Base-by-base conservation (phyloP, 768 basidiomycete genomes). In the Boletus tylopilopsis region DNA sequence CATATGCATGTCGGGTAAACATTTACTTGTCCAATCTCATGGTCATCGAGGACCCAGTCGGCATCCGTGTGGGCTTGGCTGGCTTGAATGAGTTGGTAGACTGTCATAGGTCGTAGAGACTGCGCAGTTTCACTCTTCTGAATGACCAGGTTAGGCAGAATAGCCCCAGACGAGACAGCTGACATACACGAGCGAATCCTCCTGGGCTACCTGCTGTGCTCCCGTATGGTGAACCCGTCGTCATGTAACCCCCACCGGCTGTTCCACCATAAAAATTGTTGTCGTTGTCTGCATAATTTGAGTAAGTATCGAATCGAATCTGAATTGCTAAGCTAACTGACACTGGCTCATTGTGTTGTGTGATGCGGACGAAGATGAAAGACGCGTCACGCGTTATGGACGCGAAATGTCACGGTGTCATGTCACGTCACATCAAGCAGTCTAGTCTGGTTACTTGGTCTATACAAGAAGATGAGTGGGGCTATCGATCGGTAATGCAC, bases 51-150 rank as follows among this genome's bases (percentile, higher is more conserved):
- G 51, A 76, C 75, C 83, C 92, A 96, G 50, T 94, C 91, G 2
- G 90, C 86, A 57, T 97, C 94, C 1, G 86, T 76, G 63, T 95
- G 90, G 6, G 84, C 76, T 72, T 94, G 93, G n/a, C 71, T 76
- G 2, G 94, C 87, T 56, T 79, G 77, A 30, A 74, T 63, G 38
- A 96, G 75, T 63, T 95, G 93, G 44, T 80, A 76, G 58, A 88
- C 77, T 4, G 87, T 91, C 43, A 91, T 78, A 4, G 92, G 90
- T 30, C 92, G 76, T 21, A 86, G 66, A 3, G 83, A 76, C 36
- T 76, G 73, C 6, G 67, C 64, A 19, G 69, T 67, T 42, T 68
- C 69, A 19, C 57, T 65, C 60, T 65, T 68, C 74, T 79, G 41
- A 25, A 45, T 25, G 18, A 38, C 16, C 25, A 38, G 5, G 43